Base-by-base conservation (phyloP, 1,284 basidiomycete species). In the Cystobasidiaceae sp. region DNA sequence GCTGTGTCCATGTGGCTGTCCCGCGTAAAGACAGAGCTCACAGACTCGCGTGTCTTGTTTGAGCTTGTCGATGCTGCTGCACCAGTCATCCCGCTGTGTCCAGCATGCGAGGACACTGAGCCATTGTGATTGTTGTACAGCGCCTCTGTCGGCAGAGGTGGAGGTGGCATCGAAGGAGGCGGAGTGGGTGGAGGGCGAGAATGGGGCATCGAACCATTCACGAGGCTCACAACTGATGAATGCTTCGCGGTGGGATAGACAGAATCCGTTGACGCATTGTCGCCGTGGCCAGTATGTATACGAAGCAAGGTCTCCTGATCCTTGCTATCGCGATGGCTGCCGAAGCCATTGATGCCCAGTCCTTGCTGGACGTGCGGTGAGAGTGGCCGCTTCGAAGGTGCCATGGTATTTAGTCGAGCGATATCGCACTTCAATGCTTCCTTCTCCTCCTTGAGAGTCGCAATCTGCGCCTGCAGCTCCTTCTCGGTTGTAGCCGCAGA, bases 101-200 rank as follows among this genome's bases (percentile, higher is more conserved):
- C 51, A 51, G 34, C 45, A 15, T 37, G 4, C 15, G 57, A 49
- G n/a, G 51, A 4, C 17, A 32, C 43, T n/a, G 11, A n/a, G 32
- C 4, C 21, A 27, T 11, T 44, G 2, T 33, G 23, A 17, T 34
- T 41, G 28, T 25, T n/a, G n/a, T n/a, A n/a, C n/a, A n/a, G 72
- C 5, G 80, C 55, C 3, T 52, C 75, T 33, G 82, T 83, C 4
- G 88, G 87, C 13, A 87, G 84, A 21, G 89, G 89, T 8, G 92
- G 92, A 8, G 89, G 89, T 7, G 92, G 91, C 48, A 90, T 82
- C 27, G 87, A 86, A 2, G 91, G 92, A 25, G 92, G 90, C 0
- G 91, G 91, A 0, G 88, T 89, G 0, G 88, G 87, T 21, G 91
- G 91, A 25, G 91, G 91, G 23, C 89, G 82, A 9, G 39, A 55